Conservation (phyloP, 371 early-diverging fungal genomes). For the Synchytrium microbalum region DNA sequence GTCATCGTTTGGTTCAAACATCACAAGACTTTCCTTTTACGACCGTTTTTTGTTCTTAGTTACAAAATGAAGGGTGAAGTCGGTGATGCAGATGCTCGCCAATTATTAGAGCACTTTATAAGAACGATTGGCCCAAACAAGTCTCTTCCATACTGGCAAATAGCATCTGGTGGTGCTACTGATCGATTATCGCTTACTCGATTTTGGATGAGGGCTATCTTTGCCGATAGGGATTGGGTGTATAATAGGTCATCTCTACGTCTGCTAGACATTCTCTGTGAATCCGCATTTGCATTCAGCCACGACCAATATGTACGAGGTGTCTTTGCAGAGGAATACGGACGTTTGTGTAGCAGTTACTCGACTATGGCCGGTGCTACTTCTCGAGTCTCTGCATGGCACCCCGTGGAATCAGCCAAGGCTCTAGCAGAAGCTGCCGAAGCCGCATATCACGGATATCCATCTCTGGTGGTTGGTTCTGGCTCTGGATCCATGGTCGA, state of each 20-base stretch:
- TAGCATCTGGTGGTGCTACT: slow-evolving; percentile 5
- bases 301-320: slow-evolving; percentile 1
- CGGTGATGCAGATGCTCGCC: slow-evolving; percentile 2
- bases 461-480: not conserved
- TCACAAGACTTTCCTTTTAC: not conserved
- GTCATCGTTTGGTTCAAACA: not conserved
- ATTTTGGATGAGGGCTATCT: slow-evolving; percentile 18
- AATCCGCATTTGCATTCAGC: slow-evolving; percentile 8
- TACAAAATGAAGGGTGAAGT: slow-evolving; percentile 2
- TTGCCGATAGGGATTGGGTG: slow-evolving; percentile 22
- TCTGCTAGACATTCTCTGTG: slow-evolving; percentile 15
- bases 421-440: not conserved
- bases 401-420: not conserved
- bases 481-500: too few species aligned
- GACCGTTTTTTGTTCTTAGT: not conserved
- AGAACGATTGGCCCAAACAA: not conserved
- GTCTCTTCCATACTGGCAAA: slow-evolving; percentile 4
- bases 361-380: not conserved
- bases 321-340: slow-evolving; percentile 13
- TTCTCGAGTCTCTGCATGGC: not conserved
- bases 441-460: not conserved
- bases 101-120: slow-evolving; percentile 1
- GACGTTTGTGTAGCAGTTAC: not conserved
- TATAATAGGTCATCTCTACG: slow-evolving; percentile 9
- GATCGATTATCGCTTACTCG: slow-evolving; percentile 1